Evolutionary conservation across 176 grass and related monocot species (phyloP).

Genomic region (Avena sativa): DNA sequence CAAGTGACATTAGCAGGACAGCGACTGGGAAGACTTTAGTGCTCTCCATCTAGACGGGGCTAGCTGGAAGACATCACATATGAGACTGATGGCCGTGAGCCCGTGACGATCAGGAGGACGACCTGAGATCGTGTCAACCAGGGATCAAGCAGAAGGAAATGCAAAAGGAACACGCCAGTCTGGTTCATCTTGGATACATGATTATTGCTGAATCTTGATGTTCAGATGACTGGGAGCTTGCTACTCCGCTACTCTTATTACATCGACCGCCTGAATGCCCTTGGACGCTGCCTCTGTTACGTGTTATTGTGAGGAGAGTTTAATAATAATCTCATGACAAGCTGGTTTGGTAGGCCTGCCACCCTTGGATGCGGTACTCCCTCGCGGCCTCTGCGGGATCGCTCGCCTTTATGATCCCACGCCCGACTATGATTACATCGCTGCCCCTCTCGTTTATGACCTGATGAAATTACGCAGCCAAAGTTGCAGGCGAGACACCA

Average conservation of each 20-base stretch:
- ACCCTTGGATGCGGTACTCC: constrained; percentile 74
- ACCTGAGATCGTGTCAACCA: neutral
- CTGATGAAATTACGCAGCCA: constrained; percentile 35
- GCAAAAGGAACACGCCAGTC: too few species aligned
- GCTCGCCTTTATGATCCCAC: constrained; percentile 73
- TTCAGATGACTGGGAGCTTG: neutral
- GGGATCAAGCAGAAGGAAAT: neutral
- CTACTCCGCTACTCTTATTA: constrained; percentile 35
- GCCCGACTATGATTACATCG: constrained; percentile 86
- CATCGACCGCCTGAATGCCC: neutral
- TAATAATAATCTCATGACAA: constrained; percentile 40
- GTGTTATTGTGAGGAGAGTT: neutral
- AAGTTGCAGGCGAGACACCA: neutral
- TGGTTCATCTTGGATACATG: neutral
- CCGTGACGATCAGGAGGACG: too few species aligned
- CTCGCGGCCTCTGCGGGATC: constrained; percentile 56
- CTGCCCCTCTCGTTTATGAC: constrained; percentile 78
- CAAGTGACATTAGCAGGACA: neutral
- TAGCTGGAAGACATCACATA: neutral
- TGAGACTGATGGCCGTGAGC: neutral
- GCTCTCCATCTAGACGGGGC: neutral
- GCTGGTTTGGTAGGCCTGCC: constrained; percentile 74
- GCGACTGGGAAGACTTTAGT: neutral
- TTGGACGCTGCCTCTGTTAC: neutral
- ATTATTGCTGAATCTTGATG: neutral